These are phyloP conservation scores for Starmerella gropengiesseri DNA, from an alignment of 805 yeast species.

Conservation along the genomic window DNA sequence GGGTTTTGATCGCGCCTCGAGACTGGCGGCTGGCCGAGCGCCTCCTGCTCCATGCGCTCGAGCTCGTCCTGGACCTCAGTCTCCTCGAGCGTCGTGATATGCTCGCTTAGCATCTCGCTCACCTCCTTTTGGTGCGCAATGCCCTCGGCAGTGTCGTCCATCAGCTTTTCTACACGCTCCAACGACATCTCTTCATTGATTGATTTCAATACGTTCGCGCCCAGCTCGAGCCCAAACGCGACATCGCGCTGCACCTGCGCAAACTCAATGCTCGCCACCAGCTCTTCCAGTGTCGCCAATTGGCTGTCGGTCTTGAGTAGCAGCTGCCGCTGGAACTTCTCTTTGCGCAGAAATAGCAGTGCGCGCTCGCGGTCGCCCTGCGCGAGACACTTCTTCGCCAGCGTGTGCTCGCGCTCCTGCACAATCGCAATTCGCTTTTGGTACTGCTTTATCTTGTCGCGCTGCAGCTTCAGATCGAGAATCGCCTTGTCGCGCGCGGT, in stretches of 20 bases:
- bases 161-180: conserved; percentile 64
- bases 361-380: conserved; percentile 51
- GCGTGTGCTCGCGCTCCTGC: conserved; percentile 47
- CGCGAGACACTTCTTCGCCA: conserved; percentile 47
- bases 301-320: conserved; percentile 65
- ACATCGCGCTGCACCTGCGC: conserved; percentile 83
- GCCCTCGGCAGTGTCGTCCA: conserved; percentile 81
- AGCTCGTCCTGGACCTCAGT: conserved; percentile 25
- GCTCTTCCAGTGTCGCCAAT: conserved; percentile 63
- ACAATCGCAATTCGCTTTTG: conserved; percentile 48
- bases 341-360: conserved; percentile 56
- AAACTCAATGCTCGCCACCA: conserved; percentile 60
- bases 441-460: conserved; percentile 73
- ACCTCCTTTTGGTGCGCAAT: conserved; percentile 56
- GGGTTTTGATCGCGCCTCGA: neutral
- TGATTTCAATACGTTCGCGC: conserved; percentile 62
- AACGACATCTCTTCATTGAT: conserved; percentile 69
- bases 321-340: conserved; percentile 72
- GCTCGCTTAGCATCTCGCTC: conserved; percentile 29
- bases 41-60: conserved; percentile 21
- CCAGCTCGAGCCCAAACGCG: conserved; percentile 65
- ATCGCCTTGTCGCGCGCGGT: conserved; percentile 81
- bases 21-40: too few relatives aligned
- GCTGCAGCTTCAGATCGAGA: conserved; percentile 72
- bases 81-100: conserved; percentile 33